A percentile compares a stretch with the other conserved stretches of the same genome.
These are phyloP conservation scores for Alternaria postmessia DNA, from an alignment of 2,329 filamentous ascomycete genomes.

Conservation along the genomic window DNA sequence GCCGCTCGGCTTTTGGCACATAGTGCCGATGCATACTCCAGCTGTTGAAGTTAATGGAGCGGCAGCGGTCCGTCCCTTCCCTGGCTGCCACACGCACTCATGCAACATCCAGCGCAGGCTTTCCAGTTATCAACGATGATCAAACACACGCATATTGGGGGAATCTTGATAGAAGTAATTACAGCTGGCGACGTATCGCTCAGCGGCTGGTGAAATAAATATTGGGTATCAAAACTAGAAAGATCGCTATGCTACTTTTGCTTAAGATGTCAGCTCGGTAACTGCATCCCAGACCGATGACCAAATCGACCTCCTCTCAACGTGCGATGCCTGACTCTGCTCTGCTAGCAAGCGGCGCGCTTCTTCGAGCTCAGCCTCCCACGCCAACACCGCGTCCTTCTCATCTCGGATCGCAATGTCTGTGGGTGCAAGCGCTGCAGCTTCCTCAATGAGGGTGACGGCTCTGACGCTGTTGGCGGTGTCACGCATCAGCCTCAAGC, in stretches of 20 bases:
- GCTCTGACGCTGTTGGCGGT: constrained; percentile 20
- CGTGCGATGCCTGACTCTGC: not conserved
- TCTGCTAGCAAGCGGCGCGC: constrained; percentile 6
- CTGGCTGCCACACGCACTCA: not conserved
- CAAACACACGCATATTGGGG: not conserved
- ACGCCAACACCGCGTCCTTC: constrained; percentile 24
- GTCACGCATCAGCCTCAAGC: constrained; percentile 27
- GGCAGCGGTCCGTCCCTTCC: not conserved
- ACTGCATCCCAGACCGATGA: not conserved
- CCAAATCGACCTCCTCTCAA: constrained; percentile 1
- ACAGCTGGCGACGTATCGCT: not conserved
- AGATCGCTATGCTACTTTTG: not conserved
- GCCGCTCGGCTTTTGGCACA: not conserved
- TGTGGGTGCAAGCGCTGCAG: constrained; percentile 25
- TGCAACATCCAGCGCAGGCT: not conserved
- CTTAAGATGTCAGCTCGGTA: constrained; percentile 16
- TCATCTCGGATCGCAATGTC: constrained; percentile 31
- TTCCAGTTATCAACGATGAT: not conserved
- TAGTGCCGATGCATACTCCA: not conserved
- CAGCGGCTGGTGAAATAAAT: not conserved
- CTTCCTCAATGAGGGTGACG: constrained; percentile 28
- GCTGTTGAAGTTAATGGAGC: not conserved
- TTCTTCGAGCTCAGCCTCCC: constrained; percentile 29
- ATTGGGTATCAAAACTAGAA: constrained; percentile 4
- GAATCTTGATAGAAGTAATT: not conserved